A percentile compares a stretch with the other conserved stretches of the same genome.
These are phyloP conservation scores for Psilocybe sp. DNA, from an alignment of 768 basidiomycete species.

Conservation along the genomic window DNA sequence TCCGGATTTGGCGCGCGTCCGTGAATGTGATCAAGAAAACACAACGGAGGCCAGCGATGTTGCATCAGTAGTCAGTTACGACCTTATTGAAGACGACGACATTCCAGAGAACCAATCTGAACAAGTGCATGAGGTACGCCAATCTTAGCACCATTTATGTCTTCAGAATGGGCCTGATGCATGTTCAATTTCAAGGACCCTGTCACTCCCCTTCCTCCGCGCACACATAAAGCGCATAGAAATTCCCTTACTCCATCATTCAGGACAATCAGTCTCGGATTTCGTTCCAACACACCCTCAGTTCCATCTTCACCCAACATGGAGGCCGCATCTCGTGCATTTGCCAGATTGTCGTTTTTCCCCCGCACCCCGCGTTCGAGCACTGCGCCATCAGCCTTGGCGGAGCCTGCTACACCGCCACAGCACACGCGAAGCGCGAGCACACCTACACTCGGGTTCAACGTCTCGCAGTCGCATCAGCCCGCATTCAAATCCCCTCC, in stretches of 20 bases:
- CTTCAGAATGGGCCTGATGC: slow-evolving; percentile 7
- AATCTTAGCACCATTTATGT: slow-evolving; percentile 4
- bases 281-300: slow-evolving; percentile 41
- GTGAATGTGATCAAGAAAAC: background rate
- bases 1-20: slow-evolving; percentile 1
- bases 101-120: slow-evolving; percentile 29
- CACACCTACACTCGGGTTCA: slow-evolving; percentile 38
- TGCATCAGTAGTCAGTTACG: slow-evolving; percentile 41
- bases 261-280: slow-evolving; percentile 42
- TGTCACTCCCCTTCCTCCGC: slow-evolving; percentile 30
- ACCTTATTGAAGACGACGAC: slow-evolving; percentile 50
- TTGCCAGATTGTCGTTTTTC: slow-evolving; percentile 45
- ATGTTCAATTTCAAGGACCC: slow-evolving; percentile 22
- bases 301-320: slow-evolving; percentile 29
- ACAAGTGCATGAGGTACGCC: slow-evolving; percentile 15
- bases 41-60: slow-evolving; percentile 22
- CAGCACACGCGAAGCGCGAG: slow-evolving; percentile 51
- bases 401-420: slow-evolving; percentile 21
- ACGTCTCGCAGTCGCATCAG: slow-evolving; percentile 14
- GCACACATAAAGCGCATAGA: slow-evolving; percentile 31
- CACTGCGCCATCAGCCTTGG: slow-evolving; percentile 16
- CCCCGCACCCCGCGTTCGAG: slow-evolving; percentile 35
- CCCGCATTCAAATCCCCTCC: slow-evolving; percentile 12
- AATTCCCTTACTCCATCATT: slow-evolving; percentile 36
- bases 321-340: slow-evolving; percentile 28